Base-by-base conservation (phyloP, 2,329 filamentous ascomycete genomes). In the Hypoxylon sp. region DNA sequence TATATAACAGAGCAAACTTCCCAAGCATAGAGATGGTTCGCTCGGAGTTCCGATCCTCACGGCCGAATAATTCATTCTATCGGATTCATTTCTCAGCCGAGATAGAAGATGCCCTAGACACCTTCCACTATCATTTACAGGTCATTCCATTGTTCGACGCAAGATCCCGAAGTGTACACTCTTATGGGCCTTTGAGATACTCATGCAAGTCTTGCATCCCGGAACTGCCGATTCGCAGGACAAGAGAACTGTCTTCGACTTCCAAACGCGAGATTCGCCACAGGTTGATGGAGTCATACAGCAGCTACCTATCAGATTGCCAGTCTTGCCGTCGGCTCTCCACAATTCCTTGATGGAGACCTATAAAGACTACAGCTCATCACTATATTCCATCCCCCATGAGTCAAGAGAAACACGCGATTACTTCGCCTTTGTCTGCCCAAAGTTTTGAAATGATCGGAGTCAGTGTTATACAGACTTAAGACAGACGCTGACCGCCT, bases 131-230 rank as follows among this genome's bases (percentile, higher is more conserved):
- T 58, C 26, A 26, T 68, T 68, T 61, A 6, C 33, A 37, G 17
- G 19, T 6, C 11, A n/a, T 13, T 46, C 35, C 68, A 68, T 71
- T 71, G 65, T 71, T 47, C 17, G n/a, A 65, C 44, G 52, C 39
- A 63, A 47, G 53, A 42, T 54, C 14, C 37, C 46, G 54, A 66
- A 50, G 50, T 24, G 33, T 39, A 35, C 35, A 42, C 60, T 39
- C 22, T 11, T 31, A 58, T 42, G n/a, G n/a, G 19, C 35, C 58
- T 68, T 68, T 59, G 37, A 57, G 10, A 57, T 22, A 29, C 26
- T 26, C 17, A 60, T 58, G 50, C 54, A 59, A 51, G 68, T 70
- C 60, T 70, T 13, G 46, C 54, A 52, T 13, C 3, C 37, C 33
- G 42, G 29, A 42, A 13, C 35, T 50, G 22, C 31, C 24, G 50